phyloP scores from a whole-genome alignment of 2,329 filamentous ascomycete species.

The Xenoacremonium recifei region DNA sequence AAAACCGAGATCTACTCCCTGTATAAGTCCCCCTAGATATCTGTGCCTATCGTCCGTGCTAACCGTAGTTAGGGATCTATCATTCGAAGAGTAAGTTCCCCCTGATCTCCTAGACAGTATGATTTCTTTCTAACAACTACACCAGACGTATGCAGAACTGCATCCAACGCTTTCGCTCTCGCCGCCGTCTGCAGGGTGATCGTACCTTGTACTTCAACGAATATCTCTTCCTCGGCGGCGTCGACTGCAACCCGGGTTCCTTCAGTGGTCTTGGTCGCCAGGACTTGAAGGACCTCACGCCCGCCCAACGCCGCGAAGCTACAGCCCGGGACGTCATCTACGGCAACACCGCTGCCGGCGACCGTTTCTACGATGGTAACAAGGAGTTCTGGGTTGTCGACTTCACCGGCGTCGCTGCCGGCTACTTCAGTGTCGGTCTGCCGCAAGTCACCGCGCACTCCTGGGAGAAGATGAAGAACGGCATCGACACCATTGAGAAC shows the following conservation, averaged over 20 bases:
- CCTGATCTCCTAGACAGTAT: neutral
- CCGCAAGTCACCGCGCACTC: conserved; percentile 57
- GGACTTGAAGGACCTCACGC: conserved; percentile 55
- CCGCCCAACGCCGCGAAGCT: conserved; percentile 59
- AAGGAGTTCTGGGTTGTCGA: conserved; percentile 72
- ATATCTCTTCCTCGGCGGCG: conserved; percentile 80
- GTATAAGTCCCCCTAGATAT: conserved; percentile 40
- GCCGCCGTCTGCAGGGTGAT: conserved; percentile 68
- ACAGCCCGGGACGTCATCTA: conserved; percentile 62
- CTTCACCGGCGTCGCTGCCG: conserved; percentile 73
- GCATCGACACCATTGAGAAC: conserved; percentile 70
- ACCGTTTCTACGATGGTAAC: conserved; percentile 49
- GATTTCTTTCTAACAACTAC: conserved; percentile 11
- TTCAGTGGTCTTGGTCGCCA: conserved; percentile 63
- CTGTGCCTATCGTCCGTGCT: conserved; percentile 9
- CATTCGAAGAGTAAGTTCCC: conserved; percentile 54
- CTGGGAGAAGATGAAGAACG: conserved; percentile 49
- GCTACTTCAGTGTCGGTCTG: conserved; percentile 68
- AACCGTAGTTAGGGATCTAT: conserved; percentile 39
- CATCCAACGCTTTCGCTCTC: conserved; percentile 76
- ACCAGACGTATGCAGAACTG: conserved; percentile 82
- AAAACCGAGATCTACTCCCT: conserved; percentile 61
- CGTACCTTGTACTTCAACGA: conserved; percentile 69
- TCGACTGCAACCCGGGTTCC: conserved; percentile 56
- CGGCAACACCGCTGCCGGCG: conserved; percentile 39